A percentile compares a stretch with the other conserved stretches of the same genome.
Conservation (phyloP, 441 rosid genomes). For the Raphanus hybrid region DNA sequence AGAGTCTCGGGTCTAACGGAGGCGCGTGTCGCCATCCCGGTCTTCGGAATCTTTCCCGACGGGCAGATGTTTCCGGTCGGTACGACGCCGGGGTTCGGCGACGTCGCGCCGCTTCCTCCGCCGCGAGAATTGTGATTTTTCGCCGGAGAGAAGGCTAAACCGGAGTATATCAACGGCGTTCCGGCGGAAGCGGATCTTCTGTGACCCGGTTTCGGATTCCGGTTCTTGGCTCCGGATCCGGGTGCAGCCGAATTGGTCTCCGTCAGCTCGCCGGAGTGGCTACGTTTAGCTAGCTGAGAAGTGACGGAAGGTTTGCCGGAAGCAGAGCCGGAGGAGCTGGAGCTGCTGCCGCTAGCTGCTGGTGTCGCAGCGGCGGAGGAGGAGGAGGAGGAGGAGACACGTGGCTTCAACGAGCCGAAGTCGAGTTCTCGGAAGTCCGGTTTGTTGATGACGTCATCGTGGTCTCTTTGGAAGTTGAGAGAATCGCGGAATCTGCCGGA, state of each 20-base stretch:
- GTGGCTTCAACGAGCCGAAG: conserved; percentile 50
- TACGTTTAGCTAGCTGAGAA: conserved; percentile 22
- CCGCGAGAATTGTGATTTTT: conserved; percentile 25
- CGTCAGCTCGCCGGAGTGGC: conserved; percentile 38
- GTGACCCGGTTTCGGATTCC: conserved; percentile 53
- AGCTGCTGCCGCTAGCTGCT: conserved; percentile 38
- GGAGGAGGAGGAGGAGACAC: conserved; percentile 46
- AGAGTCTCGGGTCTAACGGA: conserved; percentile 49
- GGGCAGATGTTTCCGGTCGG: conserved; percentile 75
- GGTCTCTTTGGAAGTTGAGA: conserved; percentile 27
- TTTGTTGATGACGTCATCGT: conserved; percentile 53
- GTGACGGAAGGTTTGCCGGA: conserved; percentile 45
- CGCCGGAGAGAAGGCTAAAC: conserved; percentile 46
- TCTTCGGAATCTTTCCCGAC: conserved; percentile 62
- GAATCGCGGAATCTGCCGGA: conserved; percentile 47
- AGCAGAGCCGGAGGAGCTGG: conserved; percentile 56
- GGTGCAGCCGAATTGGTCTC: conserved; percentile 39
- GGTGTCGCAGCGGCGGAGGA: conserved; percentile 41
- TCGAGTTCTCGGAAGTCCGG: conserved; percentile 69
- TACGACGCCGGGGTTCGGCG: conserved; percentile 48
- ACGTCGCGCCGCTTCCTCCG: conserved; percentile 42
- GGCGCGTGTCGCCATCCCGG: conserved; percentile 47
- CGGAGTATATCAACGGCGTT: conserved; percentile 64
- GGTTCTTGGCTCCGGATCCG: conserved; percentile 46
- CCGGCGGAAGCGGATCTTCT: conserved; percentile 75